Percentiles rank a stretch among this genome's conserved stretches.
Conservation (phyloP, 345 rosid genomes). For the Hibiscus tridactylites region DNA sequence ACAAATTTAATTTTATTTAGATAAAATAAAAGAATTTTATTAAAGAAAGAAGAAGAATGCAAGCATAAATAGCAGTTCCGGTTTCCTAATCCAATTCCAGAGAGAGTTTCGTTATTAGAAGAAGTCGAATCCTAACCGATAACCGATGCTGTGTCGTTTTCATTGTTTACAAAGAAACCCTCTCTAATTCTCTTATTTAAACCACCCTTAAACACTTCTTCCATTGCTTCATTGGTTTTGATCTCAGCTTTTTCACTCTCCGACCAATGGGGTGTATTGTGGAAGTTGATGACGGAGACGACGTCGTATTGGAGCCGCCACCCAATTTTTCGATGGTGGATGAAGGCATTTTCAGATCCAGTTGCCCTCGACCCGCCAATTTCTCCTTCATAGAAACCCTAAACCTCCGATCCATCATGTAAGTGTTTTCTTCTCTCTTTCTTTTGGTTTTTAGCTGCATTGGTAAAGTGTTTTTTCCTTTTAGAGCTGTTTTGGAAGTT, state of each 20-base stretch:
- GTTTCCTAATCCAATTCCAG: neutral
- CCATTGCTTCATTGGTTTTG: neutral
- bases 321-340: neutral
- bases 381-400: neutral
- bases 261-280: neutral
- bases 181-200: neutral
- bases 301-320: neutral
- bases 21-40: no score
- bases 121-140: neutral
- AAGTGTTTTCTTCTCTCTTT: neutral
- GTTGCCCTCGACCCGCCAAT: neutral
- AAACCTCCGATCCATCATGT: neutral
- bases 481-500: no score
- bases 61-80: neutral
- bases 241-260: neutral
- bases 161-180: neutral
- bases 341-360: neutral
- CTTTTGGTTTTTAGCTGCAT: neutral
- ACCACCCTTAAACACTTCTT: neutral
- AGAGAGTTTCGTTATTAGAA: neutral
- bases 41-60: no score
- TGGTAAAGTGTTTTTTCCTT: neutral
- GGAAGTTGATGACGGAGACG: neutral
- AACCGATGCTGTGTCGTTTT: neutral
- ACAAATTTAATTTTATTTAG: no score